Evolutionary conservation across 192 early-diverging fungal species (phyloP), one percentile per base, ranked within the genome.

Genomic region (Umbelopsis vinacea): DNA sequence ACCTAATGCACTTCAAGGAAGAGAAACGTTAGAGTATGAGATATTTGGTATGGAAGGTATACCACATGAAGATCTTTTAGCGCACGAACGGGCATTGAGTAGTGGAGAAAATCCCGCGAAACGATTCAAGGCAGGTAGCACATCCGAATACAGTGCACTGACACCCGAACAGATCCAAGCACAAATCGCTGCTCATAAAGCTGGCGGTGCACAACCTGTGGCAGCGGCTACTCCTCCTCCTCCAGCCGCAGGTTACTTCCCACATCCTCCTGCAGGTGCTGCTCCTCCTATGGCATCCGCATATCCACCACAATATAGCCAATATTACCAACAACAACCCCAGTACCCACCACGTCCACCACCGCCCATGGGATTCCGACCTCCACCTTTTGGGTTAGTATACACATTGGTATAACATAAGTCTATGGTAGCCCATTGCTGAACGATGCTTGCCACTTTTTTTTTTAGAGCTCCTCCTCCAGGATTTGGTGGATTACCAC

Each of bases 11-110:
- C 71, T 96, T 22, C 83, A 89, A 40, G 95, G 95, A 23, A 87
- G 95, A 52, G 94, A 98, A 40, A 84, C 85, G 11, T 77, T 91
- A n/a, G 94, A 98, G 38, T 83, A 95, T 66, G 95, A 97, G 71
- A 96, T 98, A 53, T 97, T 96, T 79, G 97, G 95, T 26, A 98
- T 96, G 91, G 88, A 91, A 71, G 95, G 95, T 0, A 90, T 98
- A 55, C 97, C 97, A 22, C 84, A 85, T 35, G 88, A 87, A 43
- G 97, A 98, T 81, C 74, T 90, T 12, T 73, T 83, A 6, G 91
- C 88, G 2, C 91, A 96, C 72, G 86, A 87, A 75, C 7, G 78
- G 71, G 85, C 81, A 50, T 67, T 86, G 78, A 73, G 81, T 38
- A 69, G 73, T 66, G 63, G 52, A 50, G 83, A 83, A 11, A 81